Base-by-base conservation (phyloP, 1,284 basidiomycete genomes). In the Trametes polyzona region DNA sequence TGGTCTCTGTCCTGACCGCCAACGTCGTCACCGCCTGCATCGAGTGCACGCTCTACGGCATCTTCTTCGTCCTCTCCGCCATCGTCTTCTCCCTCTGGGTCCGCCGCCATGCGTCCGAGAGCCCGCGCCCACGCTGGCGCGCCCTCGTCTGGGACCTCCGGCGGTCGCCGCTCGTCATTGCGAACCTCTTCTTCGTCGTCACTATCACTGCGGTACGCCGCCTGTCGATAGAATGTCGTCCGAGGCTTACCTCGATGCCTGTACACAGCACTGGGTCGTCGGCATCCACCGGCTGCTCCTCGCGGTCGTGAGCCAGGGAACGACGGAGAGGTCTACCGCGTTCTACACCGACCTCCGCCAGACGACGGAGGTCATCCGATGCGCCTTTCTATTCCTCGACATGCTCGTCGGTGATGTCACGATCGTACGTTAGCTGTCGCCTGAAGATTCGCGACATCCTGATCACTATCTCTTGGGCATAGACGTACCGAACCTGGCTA, bases 401-500 rank as follows among this genome's bases (percentile, higher is more conserved):
- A 27, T 50, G 27, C 24, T 50, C 16, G 36, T 54, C 21, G 47
- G 27, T 17, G 57, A 58, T 17, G 17, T 46, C 12, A 46, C 49
- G 12, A 47, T 58, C 11, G 57, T 54, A 27, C 14, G 23, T 21
- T n/a, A 6, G 24, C n/a, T 9, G 36, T 48, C 3, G 23, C 1
- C 11, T 2, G 23, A 14, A 11, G 4, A n/a, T 4, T 10, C 46
- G 16, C 32, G 11, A n/a, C 35, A 16, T 3, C 7, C 19, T 6
- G 5, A 6, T 19, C 36, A 21, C 14, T 5, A 41, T 35, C 12
- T 30, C 24, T 8, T 4, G 10, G 14, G 12, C 8, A 0, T 17
- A 50, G 48, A 52, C 48, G 1, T 54, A 58, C 26, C 57, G 57
- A 11, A 41, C 53, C 12, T 58, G 57, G 57, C 27, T 54, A 5